Evolutionary conservation across 768 basidiomycete genomes (phyloP), one percentile per base, ranked within the genome.

Genomic region (Gloeostereum incarnatum): DNA sequence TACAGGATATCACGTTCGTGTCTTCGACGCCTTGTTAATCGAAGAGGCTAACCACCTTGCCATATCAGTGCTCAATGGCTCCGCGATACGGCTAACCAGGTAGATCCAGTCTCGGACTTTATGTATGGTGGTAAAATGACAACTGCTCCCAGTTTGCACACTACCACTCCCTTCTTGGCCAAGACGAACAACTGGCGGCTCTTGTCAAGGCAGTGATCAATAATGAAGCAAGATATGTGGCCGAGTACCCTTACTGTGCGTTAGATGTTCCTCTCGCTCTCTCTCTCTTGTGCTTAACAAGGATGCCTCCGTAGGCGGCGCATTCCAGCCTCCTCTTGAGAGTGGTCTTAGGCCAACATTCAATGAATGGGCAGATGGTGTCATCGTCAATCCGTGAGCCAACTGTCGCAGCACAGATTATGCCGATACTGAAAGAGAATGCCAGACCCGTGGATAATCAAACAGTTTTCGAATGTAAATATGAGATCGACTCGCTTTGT

Each of bases 401-500:
- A 13, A 20, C 19, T 34, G 13, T 8, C n/a, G 25, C 31, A 13
- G 25, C 16, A 17, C 9, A 9, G 11, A 18, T 20, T 14, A 39
- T 10, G 30, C 9, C 2, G n/a, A 19, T 11, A 21, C 42, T 39
- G 39, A 36, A 40, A 19, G 14, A 32, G 25, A 19, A n/a, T 19
- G 16, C 16, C 32, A 86, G 82, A 2, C 78, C 81, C 4, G 71
- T 87, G 16, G 58, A 85, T 47, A 75, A 79, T 40, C 62, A 67
- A 38, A 79, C 73, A 0, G 85, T 88, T 0, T 88, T 81, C 45
- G 85, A 87, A 53, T 88, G 85, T 75, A 88, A 88, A 81, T 88
- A 84, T 48, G 85, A 88, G 53, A 63, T 88, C 35, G 85, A 88
- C 52, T 86, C 83, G 0, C 60, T 88, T 1, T 84, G 81, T 43